phyloP scores from a whole-genome alignment of 257 asterid species.

The Nemophila menziesii region DNA sequence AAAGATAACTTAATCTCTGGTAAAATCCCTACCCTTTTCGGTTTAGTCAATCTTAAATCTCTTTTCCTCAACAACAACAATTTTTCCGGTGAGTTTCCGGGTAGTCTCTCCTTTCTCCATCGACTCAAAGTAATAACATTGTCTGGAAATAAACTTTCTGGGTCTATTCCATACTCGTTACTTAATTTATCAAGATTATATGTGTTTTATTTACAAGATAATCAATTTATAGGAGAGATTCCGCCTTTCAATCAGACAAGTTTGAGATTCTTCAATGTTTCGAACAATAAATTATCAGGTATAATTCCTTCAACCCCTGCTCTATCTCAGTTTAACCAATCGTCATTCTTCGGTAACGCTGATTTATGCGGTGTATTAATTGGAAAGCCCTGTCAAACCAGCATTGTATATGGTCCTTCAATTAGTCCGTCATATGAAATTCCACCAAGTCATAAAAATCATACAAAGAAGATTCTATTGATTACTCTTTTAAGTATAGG shows the following conservation, averaged over 20 bases:
- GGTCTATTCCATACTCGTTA: conserved; percentile 44
- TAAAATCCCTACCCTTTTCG: conserved; percentile 49
- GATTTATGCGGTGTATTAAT: conserved; percentile 48
- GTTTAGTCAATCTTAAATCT: conserved; percentile 64
- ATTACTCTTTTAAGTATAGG: conserved; percentile 30
- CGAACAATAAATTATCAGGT: conserved; percentile 58
- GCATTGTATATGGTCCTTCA: conserved; percentile 21
- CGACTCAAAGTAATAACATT: conserved; percentile 59
- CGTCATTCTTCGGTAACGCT: conserved; percentile 44
- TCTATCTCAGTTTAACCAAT: conserved; percentile 35
- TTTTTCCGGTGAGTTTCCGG: conserved; percentile 56
- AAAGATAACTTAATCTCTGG: conserved; percentile 65
- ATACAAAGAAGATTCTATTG: conserved; percentile 27
- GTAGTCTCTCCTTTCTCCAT: conserved; percentile 38
- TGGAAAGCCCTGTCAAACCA: conserved; percentile 20
- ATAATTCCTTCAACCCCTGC: conserved; percentile 42
- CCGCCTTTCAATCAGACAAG: conserved; percentile 58
- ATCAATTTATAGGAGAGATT: conserved; percentile 46
- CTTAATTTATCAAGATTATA: conserved; percentile 36
- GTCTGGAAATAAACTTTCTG: conserved; percentile 44
- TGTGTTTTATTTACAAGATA: conserved; percentile 57
- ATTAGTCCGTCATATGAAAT: conserved; percentile 39
- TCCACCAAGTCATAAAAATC: conserved; percentile 10
- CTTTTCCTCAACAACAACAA: conserved; percentile 55
- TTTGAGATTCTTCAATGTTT: conserved; percentile 67